phyloP scores from a whole-genome alignment of 306 rosid species.

The Cucumis cinereus region DNA sequence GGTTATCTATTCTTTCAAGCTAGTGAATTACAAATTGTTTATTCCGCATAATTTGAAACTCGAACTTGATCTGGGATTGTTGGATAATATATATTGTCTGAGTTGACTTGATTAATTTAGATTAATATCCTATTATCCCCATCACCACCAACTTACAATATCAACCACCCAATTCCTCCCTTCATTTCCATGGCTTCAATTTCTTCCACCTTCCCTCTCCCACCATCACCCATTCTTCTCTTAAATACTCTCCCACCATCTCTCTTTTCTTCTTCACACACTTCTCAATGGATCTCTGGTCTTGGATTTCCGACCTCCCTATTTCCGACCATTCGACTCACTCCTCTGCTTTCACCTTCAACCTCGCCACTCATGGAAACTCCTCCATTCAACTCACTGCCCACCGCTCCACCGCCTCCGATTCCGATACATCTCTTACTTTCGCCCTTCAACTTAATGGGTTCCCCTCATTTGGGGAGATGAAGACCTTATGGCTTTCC shows the following conservation, averaged over 20 bases:
- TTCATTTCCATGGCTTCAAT: neutral
- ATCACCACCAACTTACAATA: neutral
- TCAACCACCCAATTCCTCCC: neutral
- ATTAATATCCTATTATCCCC: no score
- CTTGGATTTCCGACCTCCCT: slow-evolving; percentile 75
- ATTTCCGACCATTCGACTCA: slow-evolving; percentile 36
- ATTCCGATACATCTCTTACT: slow-evolving; percentile 27
- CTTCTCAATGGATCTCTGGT: slow-evolving; percentile 54
- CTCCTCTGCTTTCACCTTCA: slow-evolving; percentile 28
- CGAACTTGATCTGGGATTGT: no score
- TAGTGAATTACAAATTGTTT: no score
- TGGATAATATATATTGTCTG: no score
- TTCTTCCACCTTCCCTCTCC: neutral
- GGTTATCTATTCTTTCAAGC: no score
- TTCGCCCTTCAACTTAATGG: slow-evolving; percentile 49
- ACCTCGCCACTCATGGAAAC: slow-evolving; percentile 32
- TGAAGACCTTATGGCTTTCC: slow-evolving; percentile 59
- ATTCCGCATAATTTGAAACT: no score
- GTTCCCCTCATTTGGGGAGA: slow-evolving; percentile 23
- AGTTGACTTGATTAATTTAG: no score
- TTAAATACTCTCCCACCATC: neutral
- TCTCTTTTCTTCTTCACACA: neutral
- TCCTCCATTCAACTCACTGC: slow-evolving; percentile 47
- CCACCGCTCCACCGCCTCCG: slow-evolving; percentile 35
- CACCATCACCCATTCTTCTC: neutral